These are phyloP conservation scores for Lactarius akahatsu DNA, from an alignment of 768 basidiomycete genomes.

Conservation along the genomic window DNA sequence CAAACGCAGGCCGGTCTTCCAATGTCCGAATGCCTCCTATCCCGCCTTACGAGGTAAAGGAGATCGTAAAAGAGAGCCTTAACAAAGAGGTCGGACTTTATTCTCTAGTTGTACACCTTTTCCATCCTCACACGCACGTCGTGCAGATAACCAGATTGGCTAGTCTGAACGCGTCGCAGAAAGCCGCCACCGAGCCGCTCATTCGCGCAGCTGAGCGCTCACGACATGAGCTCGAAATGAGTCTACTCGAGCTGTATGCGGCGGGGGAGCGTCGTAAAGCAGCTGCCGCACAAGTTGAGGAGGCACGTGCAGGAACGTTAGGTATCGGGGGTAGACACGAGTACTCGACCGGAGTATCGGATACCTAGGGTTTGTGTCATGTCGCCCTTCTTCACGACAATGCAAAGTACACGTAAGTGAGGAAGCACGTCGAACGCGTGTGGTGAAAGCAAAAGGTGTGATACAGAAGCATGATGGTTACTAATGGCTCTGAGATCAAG, in stretches of 20 bases:
- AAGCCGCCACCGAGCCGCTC: slow-evolving; percentile 15
- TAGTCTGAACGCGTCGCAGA: slow-evolving; percentile 24
- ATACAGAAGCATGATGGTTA: neutral
- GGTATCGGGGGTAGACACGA: slow-evolving; percentile 37
- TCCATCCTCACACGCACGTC: neutral
- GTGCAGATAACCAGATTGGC: slow-evolving; percentile 22
- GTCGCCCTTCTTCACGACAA: neutral
- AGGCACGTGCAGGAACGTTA: slow-evolving; percentile 58
- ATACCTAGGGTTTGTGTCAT: slow-evolving; percentile 12
- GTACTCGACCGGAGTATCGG: slow-evolving; percentile 6
- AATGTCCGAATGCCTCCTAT: slow-evolving; percentile 21
- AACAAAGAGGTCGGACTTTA: slow-evolving; percentile 18
- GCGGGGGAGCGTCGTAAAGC: slow-evolving; percentile 58
- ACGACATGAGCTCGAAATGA: slow-evolving; percentile 59
- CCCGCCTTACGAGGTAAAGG: slow-evolving; percentile 18
- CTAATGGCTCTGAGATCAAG: slow-evolving; percentile 53
- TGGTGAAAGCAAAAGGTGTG: slow-evolving; percentile 4
- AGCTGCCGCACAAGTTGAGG: slow-evolving; percentile 58
- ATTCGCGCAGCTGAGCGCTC: slow-evolving; percentile 37
- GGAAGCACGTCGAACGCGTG: slow-evolving; percentile 1
- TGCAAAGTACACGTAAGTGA: neutral
- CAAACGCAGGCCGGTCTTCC: slow-evolving; percentile 15
- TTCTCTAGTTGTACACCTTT: neutral
- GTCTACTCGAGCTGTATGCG: slow-evolving; percentile 57
- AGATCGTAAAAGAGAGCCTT: slow-evolving; percentile 23